Evolutionary conservation across 1,139 yeast species (phyloP).

Genomic region (Hansenula anomala): DNA sequence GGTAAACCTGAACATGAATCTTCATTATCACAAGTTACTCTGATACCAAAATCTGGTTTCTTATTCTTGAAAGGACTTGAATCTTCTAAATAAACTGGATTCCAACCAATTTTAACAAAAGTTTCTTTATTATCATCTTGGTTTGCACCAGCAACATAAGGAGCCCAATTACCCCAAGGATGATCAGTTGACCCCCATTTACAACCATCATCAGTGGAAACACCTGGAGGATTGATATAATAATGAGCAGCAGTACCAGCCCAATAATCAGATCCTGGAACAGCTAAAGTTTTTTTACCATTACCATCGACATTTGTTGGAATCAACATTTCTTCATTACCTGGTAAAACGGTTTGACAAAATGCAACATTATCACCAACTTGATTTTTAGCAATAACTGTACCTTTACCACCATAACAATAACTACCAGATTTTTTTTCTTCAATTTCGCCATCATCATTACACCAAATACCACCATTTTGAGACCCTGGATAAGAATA

Average conservation of each 20-base stretch:
- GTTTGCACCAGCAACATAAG: conserved; percentile 89
- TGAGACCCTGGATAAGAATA: conserved; percentile 68
- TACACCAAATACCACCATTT: conserved; percentile 80
- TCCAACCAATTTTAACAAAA: conserved; percentile 84
- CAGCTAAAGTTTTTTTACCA: conserved; percentile 54
- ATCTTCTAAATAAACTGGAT: conserved; percentile 72
- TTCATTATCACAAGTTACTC: conserved; percentile 66
- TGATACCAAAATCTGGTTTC: conserved; percentile 66
- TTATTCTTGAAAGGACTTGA: conserved; percentile 45
- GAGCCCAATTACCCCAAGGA: conserved; percentile 86
- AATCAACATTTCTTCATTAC: conserved; percentile 89
- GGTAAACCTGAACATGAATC: conserved; percentile 68
- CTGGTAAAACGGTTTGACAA: conserved; percentile 91
- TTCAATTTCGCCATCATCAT: conserved; percentile 59
- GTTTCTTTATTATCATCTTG: conserved; percentile 65
- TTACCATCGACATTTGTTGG: conserved; percentile 63
- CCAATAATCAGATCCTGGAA: conserved; percentile 74
- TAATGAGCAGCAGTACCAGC: conserved; percentile 82
- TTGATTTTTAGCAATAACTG: conserved; percentile 59
- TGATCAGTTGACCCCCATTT: conserved; percentile 71
- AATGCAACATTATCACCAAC: conserved; percentile 58
- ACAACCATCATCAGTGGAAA: conserved; percentile 71
- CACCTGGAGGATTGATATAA: conserved; percentile 85
- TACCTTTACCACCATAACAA: conserved; percentile 75
- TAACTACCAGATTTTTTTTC: conserved; percentile 58